Percentiles rank a stretch among this genome's conserved stretches.
Conservation (phyloP, 495 filamentous ascomycete species). For the Penicillium soppii region DNA sequence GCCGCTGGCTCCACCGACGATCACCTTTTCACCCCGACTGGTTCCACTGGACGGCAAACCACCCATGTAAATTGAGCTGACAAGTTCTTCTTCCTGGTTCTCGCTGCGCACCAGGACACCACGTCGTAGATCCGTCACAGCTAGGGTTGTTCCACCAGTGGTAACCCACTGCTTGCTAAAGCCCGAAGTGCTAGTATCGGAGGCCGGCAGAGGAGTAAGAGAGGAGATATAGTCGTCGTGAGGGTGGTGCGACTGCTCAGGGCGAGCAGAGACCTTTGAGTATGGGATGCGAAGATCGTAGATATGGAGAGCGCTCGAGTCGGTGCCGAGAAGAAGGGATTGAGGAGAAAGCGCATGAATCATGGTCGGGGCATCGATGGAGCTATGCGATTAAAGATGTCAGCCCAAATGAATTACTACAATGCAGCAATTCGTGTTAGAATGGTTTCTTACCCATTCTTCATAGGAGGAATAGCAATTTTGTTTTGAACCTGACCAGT, state of each 20-base stretch:
- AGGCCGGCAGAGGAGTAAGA: conserved; percentile 78
- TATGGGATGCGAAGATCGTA: conserved; percentile 80
- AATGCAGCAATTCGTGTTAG: conserved; percentile 9
- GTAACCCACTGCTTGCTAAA: conserved; percentile 90
- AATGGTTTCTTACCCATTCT: conserved; percentile 35
- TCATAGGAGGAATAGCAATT: conserved; percentile 46
- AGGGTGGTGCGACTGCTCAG: conserved; percentile 75
- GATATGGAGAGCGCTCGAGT: conserved; percentile 84
- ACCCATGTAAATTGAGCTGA: conserved; percentile 72
- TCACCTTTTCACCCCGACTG: conserved; percentile 68
- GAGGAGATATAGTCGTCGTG: conserved; percentile 94
- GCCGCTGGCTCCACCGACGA: conserved; percentile 77
- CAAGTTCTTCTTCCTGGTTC: conserved; percentile 89
- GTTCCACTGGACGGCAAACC: conserved; percentile 61
- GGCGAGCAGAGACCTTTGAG: conserved; percentile 53
- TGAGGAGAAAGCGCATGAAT: conserved; percentile 81
- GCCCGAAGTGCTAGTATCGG: conserved; percentile 73
- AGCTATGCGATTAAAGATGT: conserved; percentile 20
- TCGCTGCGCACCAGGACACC: conserved; percentile 83
- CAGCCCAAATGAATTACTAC: conserved; percentile 6
- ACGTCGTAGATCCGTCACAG: conserved; percentile 80
- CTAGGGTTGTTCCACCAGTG: conserved; percentile 85
- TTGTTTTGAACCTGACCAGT: conserved; percentile 83
- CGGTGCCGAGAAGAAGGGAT: conserved; percentile 85
- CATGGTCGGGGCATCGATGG: conserved; percentile 67